A percentile compares a stretch with the other conserved stretches of the same genome.
phyloP scores from a whole-genome alignment of 179 eudicot species.

The Vitellaria paradoxa region DNA sequence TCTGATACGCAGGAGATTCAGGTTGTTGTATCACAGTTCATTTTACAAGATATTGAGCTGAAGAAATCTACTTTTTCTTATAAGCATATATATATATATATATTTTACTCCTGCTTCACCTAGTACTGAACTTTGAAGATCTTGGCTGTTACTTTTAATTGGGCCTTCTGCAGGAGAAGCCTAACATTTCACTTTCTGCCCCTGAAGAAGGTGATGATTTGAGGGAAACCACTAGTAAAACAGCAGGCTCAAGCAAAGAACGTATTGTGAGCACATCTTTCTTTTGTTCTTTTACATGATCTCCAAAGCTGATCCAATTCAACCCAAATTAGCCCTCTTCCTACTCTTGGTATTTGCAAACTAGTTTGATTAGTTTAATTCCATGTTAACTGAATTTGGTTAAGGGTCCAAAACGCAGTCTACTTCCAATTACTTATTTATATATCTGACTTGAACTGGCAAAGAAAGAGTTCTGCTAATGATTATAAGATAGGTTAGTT shows the following conservation, averaged over 20 bases:
- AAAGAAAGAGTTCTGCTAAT: conserved; percentile 1
- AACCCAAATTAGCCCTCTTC: not conserved
- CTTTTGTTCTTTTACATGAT: not conserved
- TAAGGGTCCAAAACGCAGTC: not conserved
- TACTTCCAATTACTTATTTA: not conserved
- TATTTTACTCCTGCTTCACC: not conserved
- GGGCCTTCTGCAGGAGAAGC: conserved; percentile 26
- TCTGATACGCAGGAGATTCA: conserved; percentile 38
- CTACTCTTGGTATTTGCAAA: not conserved
- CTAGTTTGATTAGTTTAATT: not conserved
- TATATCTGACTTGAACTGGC: not conserved
- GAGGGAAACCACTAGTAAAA: conserved; percentile 24
- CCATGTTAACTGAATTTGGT: not conserved
- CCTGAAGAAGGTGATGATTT: conserved; percentile 25
- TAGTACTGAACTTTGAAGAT: not conserved
- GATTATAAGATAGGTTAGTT: not conserved
- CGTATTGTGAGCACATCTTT: conserved; percentile 25
- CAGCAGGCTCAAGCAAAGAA: conserved; percentile 19
- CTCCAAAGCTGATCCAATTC: not conserved
- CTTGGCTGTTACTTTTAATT: conserved; percentile 6
- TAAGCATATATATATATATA: not conserved
- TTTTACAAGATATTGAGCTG: not conserved
- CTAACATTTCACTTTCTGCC: conserved; percentile 22
- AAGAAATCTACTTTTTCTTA: no score
- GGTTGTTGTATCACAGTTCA: conserved; percentile 29